These are phyloP conservation scores for Rhodotorula sp. DNA, from an alignment of 1,284 basidiomycete genomes.

Conservation along the genomic window DNA sequence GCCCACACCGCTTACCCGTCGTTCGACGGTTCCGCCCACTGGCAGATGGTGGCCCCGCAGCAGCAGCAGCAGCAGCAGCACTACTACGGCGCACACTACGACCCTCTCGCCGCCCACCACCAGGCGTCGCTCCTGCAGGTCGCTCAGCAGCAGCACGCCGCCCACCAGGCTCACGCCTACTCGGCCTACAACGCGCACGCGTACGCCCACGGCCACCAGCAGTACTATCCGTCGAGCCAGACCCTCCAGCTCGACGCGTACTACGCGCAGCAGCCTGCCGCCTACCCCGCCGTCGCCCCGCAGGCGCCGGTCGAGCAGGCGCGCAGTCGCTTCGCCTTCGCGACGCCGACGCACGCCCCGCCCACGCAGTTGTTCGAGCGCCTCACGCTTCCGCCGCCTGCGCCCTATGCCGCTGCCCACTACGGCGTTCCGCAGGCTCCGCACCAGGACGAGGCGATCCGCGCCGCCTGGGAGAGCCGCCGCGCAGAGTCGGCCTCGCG, in stretches of 20 bases:
- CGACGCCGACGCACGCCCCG: slow-evolving; percentile 14
- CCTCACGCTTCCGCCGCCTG: slow-evolving; percentile 29
- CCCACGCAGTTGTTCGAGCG: slow-evolving; percentile 2
- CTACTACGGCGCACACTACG: slow-evolving; percentile 18
- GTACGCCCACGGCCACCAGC: slow-evolving; percentile 9
- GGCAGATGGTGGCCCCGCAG: slow-evolving; percentile 28
- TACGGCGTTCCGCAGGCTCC: neutral
- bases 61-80: slow-evolving; percentile 5
- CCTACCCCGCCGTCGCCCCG: slow-evolving; percentile 10
- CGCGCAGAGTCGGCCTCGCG: slow-evolving; percentile 28
- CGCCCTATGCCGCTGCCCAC: slow-evolving; percentile 11
- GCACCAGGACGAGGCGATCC: slow-evolving; percentile 16
- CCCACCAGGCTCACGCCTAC: slow-evolving; percentile 2
- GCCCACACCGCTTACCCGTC: slow-evolving; percentile 28
- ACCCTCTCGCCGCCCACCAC: slow-evolving; percentile 17
- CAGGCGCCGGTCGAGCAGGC: slow-evolving; percentile 12
- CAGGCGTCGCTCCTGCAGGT: slow-evolving; percentile 18
- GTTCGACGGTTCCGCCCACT: slow-evolving; percentile 30
- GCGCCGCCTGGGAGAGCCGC: slow-evolving; percentile 12
- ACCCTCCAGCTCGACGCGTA: slow-evolving; percentile 6
- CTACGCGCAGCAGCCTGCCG: neutral
- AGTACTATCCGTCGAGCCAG: slow-evolving; percentile 15
- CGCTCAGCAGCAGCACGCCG: slow-evolving; percentile 15
- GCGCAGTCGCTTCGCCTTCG: slow-evolving; percentile 37
- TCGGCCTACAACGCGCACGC: slow-evolving; percentile 16